Conservation (phyloP, 495 filamentous ascomycete genomes). For the Podospora bellae-mahoneyi region DNA sequence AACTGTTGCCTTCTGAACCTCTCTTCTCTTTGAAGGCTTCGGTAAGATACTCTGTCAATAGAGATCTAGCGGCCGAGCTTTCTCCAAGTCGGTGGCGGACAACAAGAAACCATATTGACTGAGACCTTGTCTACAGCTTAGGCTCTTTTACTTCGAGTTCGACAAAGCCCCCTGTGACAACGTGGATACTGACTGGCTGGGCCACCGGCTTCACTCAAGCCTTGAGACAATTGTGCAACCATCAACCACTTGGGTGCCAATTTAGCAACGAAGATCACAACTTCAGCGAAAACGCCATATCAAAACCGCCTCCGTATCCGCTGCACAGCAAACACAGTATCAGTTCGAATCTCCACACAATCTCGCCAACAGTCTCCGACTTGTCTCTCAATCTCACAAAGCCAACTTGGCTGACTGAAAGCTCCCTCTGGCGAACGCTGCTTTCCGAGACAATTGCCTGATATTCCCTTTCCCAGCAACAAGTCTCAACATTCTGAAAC, state of each 20-base stretch:
- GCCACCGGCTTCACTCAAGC: not conserved
- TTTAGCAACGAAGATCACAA: constrained; percentile 4
- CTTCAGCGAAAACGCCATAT: not conserved
- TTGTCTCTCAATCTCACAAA: not conserved
- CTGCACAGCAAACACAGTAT: not conserved
- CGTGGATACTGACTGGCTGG: not conserved
- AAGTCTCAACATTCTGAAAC: constrained; percentile 3
- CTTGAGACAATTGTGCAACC: constrained; percentile 8
- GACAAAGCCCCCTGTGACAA: not conserved
- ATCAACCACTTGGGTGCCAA: not conserved
- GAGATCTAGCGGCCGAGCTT: not conserved
- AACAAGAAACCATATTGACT: not conserved
- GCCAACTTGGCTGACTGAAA: not conserved
- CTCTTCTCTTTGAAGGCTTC: not conserved
- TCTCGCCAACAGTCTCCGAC: not conserved
- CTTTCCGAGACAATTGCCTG: constrained; percentile 1
- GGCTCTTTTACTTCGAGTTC: not conserved
- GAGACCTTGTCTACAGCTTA: not conserved
- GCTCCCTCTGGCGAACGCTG: not conserved
- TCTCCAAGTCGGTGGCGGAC: not conserved
- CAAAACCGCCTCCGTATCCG: not conserved
- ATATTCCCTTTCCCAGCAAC: not conserved
- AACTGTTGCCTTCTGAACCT: not conserved
- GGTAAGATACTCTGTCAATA: not conserved
- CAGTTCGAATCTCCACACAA: not conserved